A percentile compares a stretch with the other conserved stretches of the same genome.
Evolutionary conservation across 2,329 filamentous ascomycete species (phyloP).

Genomic region (Cladosporium cucumerinum): DNA sequence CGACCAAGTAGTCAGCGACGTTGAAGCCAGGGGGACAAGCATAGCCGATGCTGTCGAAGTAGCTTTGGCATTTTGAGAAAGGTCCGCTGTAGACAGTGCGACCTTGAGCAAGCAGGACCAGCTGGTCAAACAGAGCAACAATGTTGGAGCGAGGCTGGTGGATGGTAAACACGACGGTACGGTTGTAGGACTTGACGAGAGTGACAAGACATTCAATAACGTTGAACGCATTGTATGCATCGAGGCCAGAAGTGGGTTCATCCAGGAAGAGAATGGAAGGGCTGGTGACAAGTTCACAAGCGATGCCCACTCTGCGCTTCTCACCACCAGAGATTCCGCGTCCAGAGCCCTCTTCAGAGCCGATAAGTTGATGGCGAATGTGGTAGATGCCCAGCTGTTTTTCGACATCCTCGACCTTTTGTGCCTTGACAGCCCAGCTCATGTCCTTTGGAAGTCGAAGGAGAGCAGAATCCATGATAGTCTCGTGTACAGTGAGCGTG

Average conservation of each 20-base stretch:
- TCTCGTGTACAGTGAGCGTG: slow-evolving; percentile 95
- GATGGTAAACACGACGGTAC: slow-evolving; percentile 97
- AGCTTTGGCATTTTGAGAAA: slow-evolving; percentile 81
- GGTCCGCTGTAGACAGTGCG: slow-evolving; percentile 91
- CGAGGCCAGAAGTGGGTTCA: slow-evolving; percentile 92
- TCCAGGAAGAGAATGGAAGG: slow-evolving; percentile 96
- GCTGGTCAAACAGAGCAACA: slow-evolving; percentile 89
- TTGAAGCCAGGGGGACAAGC: slow-evolving; percentile 95
- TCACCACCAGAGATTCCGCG: slow-evolving; percentile 96
- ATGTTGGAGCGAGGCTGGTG: slow-evolving; percentile 98
- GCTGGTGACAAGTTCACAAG: slow-evolving; percentile 94
- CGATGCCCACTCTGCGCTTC: slow-evolving; percentile 92
- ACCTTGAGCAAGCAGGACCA: slow-evolving; percentile 87
- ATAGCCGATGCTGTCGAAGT: slow-evolving; percentile 91
- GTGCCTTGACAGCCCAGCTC: slow-evolving; percentile 82
- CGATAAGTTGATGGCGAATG: slow-evolving; percentile 92
- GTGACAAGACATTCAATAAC: slow-evolving; percentile 95
- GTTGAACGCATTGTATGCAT: slow-evolving; percentile 97
- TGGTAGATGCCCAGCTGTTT: slow-evolving; percentile 91
- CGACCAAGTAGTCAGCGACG: slow-evolving; percentile 95
- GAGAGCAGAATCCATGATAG: slow-evolving; percentile 89
- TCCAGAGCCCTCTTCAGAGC: slow-evolving; percentile 89
- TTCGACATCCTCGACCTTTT: slow-evolving; percentile 87
- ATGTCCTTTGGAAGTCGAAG: slow-evolving; percentile 90
- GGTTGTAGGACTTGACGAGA: slow-evolving; percentile 91